A percentile compares a stretch with the other conserved stretches of the same genome.
Conservation (phyloP, 2,329 filamentous ascomycete species). For the Exutisphaerella laricina region DNA sequence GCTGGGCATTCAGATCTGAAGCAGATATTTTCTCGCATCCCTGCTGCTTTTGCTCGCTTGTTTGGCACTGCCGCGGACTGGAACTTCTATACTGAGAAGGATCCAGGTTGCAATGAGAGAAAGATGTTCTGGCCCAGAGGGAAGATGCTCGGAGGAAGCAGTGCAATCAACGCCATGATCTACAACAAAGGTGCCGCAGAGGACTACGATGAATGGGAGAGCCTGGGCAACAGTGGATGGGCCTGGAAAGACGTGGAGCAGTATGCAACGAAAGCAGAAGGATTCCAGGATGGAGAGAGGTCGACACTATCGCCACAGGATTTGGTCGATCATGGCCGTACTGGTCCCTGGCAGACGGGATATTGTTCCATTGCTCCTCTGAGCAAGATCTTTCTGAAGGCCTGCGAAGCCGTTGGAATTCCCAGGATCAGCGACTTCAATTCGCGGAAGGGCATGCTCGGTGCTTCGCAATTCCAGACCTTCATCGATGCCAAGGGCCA, state of each 20-base stretch:
- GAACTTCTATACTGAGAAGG: conserved; percentile 13
- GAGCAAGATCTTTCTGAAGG: conserved; percentile 14
- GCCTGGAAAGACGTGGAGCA: conserved; percentile 6
- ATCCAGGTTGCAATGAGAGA: conserved; percentile 9
- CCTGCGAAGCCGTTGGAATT: conserved; percentile 20
- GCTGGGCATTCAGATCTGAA: conserved; percentile 24
- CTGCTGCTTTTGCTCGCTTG: conserved; percentile 14
- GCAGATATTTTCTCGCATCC: conserved; percentile 17
- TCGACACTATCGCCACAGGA: conserved; percentile 8
- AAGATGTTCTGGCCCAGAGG: conserved; percentile 10
- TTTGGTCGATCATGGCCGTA: conserved; percentile 11
- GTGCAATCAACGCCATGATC: conserved; percentile 17
- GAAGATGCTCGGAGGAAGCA: conserved; percentile 14
- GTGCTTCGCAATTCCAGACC: conserved; percentile 16
- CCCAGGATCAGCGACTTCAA: conserved; percentile 18
- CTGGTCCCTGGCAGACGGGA: conserved; percentile 17
- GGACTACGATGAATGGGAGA: conserved; percentile 17
- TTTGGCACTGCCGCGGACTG: conserved; percentile 14
- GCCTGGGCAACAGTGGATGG: conserved; percentile 10
- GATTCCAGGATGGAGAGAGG: conserved; percentile 4
- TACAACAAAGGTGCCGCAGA: conserved; percentile 16
- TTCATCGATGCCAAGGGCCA: conserved; percentile 22
- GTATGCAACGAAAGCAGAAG: conserved; percentile 12
- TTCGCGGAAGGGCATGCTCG: conserved; percentile 15
- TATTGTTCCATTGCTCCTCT: conserved; percentile 12